Evolutionary conservation across 192 early-diverging fungal species (phyloP).

Genomic region (Backusella macrospora): DNA sequence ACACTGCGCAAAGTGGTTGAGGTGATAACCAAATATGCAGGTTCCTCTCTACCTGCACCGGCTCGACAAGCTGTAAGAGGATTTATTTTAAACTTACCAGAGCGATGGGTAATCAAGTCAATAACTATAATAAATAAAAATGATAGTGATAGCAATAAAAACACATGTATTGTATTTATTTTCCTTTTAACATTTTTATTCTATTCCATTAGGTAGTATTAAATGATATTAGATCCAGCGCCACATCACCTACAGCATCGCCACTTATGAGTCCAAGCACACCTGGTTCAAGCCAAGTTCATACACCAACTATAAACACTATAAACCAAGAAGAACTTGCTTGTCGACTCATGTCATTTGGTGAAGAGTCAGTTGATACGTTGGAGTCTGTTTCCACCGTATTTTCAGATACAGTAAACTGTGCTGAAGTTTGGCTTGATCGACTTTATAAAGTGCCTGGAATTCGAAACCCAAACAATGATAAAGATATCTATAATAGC

Average conservation of each 20-base stretch:
- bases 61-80: conserved; percentile 76
- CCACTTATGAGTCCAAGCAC: conserved; percentile 22
- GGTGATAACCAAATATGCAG: conserved; percentile 87
- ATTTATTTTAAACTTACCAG: conserved; percentile 83
- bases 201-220: conserved; percentile 27
- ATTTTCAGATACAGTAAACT: conserved; percentile 68
- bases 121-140: no score
- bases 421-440: conserved; percentile 68
- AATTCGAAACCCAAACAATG: background rate
- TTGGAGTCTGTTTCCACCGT: conserved; percentile 63
- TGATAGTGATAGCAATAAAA: background rate
- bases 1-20: conserved; percentile 86
- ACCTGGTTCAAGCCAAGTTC: background rate
- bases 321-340: conserved; percentile 55
- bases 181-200: background rate
- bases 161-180: background rate
- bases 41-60: conserved; percentile 77
- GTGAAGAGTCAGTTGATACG: conserved; percentile 71
- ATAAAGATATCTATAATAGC: no score
- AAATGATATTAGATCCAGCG: conserved; percentile 42
- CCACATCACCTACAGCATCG: conserved; percentile 37
- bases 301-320: background rate
- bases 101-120: conserved; percentile 61
- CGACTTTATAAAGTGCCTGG: conserved; percentile 41
- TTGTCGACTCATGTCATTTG: conserved; percentile 65